A percentile compares a stretch with the other conserved stretches of the same genome.
These are phyloP conservation scores for Sclerotinia minor DNA, from an alignment of 2,329 filamentous ascomycete species.

Conservation along the genomic window DNA sequence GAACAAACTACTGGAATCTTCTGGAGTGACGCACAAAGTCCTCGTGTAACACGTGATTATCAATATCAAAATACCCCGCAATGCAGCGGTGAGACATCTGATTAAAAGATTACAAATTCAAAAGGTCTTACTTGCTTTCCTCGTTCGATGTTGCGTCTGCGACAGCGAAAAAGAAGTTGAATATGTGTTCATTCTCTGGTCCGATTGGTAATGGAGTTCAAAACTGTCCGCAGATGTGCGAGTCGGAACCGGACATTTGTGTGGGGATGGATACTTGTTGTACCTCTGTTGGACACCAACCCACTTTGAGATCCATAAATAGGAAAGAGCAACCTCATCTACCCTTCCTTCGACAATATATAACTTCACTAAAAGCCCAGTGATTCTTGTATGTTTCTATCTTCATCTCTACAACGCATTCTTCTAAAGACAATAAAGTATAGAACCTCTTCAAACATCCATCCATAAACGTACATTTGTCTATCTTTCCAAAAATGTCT, in stretches of 20 bases:
- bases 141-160: background rate
- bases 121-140: background rate
- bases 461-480: background rate
- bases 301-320: conserved; percentile 3
- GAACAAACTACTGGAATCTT: background rate
- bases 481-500: conserved; percentile 13
- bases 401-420: background rate
- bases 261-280: background rate
- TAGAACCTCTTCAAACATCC: background rate
- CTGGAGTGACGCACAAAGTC: background rate
- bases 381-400: background rate
- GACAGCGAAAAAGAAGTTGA: background rate
- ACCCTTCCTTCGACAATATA: background rate
- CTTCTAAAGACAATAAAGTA: background rate
- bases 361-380: background rate
- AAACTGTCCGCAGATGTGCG: background rate
- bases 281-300: background rate
- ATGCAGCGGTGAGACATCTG: background rate
- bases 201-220: background rate
- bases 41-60: conserved; percentile 18
- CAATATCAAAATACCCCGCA: background rate
- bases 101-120: background rate
- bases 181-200: background rate
- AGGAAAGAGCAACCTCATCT: background rate
- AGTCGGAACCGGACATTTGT: background rate